Evolutionary conservation across 306 rosid species (phyloP).

Genomic region (Morella rubra): DNA sequence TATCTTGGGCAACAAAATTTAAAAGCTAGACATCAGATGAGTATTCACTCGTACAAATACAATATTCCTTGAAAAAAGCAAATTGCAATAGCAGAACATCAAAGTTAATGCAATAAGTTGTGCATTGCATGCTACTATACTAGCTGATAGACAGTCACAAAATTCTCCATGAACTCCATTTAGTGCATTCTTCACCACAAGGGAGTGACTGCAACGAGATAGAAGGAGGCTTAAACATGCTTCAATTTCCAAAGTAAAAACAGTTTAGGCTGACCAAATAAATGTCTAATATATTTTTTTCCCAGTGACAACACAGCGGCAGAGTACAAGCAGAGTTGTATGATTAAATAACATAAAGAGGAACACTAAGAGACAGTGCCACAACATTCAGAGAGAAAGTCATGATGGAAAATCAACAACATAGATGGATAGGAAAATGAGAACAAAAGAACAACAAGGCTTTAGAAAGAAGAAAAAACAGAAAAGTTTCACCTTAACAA

Average conservation of each 20-base stretch:
- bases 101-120: neutral
- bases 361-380: neutral
- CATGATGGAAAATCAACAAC: neutral
- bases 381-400: neutral
- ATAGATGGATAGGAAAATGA: neutral
- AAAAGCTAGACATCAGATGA: neutral
- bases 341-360: neutral
- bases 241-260: neutral
- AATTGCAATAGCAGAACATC: neutral
- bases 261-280: neutral
- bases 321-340: constrained; percentile 1
- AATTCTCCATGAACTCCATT: neutral
- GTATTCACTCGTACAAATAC: neutral
- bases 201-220: neutral
- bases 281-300: neutral
- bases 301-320: neutral
- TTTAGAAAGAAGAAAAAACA: too few relatives aligned
- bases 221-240: neutral
- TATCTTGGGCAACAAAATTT: constrained; percentile 7
- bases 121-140: neutral
- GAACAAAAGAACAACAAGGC: too few relatives aligned
- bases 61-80: neutral
- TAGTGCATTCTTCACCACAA: neutral
- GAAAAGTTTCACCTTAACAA: neutral
- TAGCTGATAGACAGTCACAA: neutral